Base-by-base conservation (phyloP, 345 rosid species). In the Hibiscus trionum region DNA sequence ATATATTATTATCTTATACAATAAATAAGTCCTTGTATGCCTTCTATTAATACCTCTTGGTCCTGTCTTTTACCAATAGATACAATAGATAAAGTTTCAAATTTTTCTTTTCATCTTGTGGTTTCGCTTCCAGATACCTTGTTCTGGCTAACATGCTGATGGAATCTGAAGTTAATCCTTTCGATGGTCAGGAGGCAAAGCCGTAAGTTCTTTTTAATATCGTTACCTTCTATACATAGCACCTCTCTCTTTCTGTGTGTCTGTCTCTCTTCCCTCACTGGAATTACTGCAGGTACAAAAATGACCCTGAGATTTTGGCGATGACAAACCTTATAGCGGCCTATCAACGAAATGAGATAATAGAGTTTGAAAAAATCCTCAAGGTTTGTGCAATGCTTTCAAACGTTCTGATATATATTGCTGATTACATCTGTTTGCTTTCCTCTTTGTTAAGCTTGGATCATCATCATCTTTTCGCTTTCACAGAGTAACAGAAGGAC, bases 111-210 rank as follows among this genome's bases (percentile, higher is more conserved):
- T 50, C 59, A 50, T 68, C 44, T 47, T 27, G 4, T 29, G 77
- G 63, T 39, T 47, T 14, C 15, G 3, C 16, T 44, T 63, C 37
- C 84, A 96, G 99, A 76, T 96, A 96, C 80, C 86, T 93, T 82
- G 99, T 96, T 83, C 85, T 96, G 74, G 99, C 99, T 29, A 96
- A 96, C 77, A 96, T 96, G 99, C 85, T 96, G 85, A 96, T 96
- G 99, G 99, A 93, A 79, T 96, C 98, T n/a, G 92, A 93, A 86
- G 99, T 96, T 61, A 93, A 96, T 78, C 99, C 99, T 44, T 96
- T 93, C 82, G 99, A 91, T 59, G 99, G 99, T 53, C 98, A 96
- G 80, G 98, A 93, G 86, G 99, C 99, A 56, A 96, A 89, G 77
- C 98, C 99, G 97, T 92, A 89, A 90, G 99, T 79, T 52, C 42